Conservation (phyloP, 768 basidiomycete genomes). For the Podaxis rugospora region DNA sequence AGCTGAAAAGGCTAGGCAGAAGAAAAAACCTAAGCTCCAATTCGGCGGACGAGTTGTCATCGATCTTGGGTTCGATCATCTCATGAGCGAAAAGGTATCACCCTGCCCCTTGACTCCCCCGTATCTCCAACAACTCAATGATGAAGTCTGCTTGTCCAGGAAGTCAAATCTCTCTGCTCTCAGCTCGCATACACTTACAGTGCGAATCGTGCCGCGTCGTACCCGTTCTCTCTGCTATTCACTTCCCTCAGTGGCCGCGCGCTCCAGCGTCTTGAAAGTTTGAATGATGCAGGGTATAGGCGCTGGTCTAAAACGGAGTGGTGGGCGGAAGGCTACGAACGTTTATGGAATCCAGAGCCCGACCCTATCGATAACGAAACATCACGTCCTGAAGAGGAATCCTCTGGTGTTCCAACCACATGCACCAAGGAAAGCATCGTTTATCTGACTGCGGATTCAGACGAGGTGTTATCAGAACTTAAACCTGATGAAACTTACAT, state of each 20-base stretch:
- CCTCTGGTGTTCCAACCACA: conserved; percentile 13
- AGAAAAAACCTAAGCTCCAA: conserved; percentile 35
- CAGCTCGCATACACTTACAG: conserved; percentile 93
- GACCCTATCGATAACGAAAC: not conserved
- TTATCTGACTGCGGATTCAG: conserved; percentile 94
- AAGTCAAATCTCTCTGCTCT: conserved; percentile 82
- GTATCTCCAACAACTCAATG: conserved; percentile 9
- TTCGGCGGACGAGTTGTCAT: conserved; percentile 70
- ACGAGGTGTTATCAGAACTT: conserved; percentile 80
- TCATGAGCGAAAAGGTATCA: conserved; percentile 90
- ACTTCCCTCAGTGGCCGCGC: conserved; percentile 78
- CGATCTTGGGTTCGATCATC: conserved; percentile 89
- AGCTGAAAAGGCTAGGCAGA: conserved; percentile 30
- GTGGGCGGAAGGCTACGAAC: conserved; percentile 74
- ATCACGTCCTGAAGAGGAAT: conserved; percentile 6
- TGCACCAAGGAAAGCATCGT: conserved; percentile 52
- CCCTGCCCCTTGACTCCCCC: not conserved
- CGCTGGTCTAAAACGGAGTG: conserved; percentile 83
- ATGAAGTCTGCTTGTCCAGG: conserved; percentile 43
- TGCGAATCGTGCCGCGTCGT: conserved; percentile 68
- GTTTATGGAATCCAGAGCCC: conserved; percentile 47
- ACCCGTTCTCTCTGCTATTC: conserved; percentile 73
- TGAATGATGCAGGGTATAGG: conserved; percentile 64
- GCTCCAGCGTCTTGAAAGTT: conserved; percentile 55
- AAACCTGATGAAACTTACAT: conserved; percentile 85